These are phyloP conservation scores for Phaeosphaeriaceae sp. DNA, from an alignment of 2,329 filamentous ascomycete genomes.

Conservation along the genomic window DNA sequence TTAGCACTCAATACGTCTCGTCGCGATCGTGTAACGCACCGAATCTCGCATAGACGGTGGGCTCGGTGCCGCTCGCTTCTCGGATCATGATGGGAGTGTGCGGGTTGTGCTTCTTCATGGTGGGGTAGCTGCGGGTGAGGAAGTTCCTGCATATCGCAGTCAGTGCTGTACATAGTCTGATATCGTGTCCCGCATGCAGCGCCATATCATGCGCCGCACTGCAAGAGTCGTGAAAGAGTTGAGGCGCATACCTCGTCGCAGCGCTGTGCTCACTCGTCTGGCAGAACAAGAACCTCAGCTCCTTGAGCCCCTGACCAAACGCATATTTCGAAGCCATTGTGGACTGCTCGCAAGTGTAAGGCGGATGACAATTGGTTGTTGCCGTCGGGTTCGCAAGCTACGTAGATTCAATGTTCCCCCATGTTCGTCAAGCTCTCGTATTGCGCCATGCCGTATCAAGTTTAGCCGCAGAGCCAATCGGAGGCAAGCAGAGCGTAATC, in stretches of 20 bases:
- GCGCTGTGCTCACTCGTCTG: constrained; percentile 92
- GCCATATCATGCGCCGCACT: neutral
- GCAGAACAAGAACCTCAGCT: constrained; percentile 97
- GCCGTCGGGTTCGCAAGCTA: constrained; percentile 8
- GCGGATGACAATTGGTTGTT: constrained; percentile 23
- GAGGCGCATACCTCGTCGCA: constrained; percentile 73
- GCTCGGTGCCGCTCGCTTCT: constrained; percentile 84
- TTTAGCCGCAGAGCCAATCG: constrained; percentile 23
- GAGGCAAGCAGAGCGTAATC: constrained; percentile 30
- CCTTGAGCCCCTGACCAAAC: constrained; percentile 87
- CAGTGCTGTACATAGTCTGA: neutral
- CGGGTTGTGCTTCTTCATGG: constrained; percentile 99
- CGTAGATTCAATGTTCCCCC: constrained; percentile 10
- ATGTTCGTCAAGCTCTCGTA: constrained; percentile 27
- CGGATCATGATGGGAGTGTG: constrained; percentile 91
- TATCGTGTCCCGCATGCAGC: neutral
- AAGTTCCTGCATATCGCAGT: constrained; percentile 71
- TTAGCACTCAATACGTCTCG: neutral
- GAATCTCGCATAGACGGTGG: constrained; percentile 90
- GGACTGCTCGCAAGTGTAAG: constrained; percentile 13
- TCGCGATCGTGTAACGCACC: constrained; percentile 61
- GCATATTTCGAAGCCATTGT: constrained; percentile 92
- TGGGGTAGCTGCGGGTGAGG: constrained; percentile 88
- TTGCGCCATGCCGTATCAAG: constrained; percentile 13
- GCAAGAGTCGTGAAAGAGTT: neutral